phyloP scores from a whole-genome alignment of 352 stramenopile genomes.

The Pythium dissimile region DNA sequence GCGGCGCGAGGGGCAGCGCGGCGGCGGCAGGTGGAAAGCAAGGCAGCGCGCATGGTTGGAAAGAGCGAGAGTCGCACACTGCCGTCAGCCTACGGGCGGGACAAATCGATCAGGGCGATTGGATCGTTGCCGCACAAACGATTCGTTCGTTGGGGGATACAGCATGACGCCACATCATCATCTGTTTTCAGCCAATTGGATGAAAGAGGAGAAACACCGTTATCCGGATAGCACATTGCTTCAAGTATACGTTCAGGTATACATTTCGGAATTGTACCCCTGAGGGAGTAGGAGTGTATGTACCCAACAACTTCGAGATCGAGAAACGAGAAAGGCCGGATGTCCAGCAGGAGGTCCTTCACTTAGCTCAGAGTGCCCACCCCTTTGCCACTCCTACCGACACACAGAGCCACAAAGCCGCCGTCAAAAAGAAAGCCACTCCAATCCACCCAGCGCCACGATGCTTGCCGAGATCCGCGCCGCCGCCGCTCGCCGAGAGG shows the following conservation, averaged over 20 bases:
- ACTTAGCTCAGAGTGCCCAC: too few relatives aligned
- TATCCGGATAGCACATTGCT: background rate
- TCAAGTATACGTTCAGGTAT: slow-evolving; percentile 1
- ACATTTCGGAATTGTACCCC: slow-evolving; percentile 3
- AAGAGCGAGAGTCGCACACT: background rate
- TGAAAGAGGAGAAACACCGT: background rate
- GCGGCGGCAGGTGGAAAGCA: slow-evolving; percentile 19
- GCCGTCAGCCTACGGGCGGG: too few relatives aligned
- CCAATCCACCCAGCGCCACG: background rate
- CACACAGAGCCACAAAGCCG: background rate
- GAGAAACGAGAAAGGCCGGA: background rate
- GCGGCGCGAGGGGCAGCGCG: background rate
- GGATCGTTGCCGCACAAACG: background rate
- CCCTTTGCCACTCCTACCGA: background rate
- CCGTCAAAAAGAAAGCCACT: too few relatives aligned
- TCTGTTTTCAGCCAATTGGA: slow-evolving; percentile 1
- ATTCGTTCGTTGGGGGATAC: too few relatives aligned
- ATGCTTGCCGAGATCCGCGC: background rate
- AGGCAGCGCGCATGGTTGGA: slow-evolving; percentile 23
- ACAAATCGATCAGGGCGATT: too few relatives aligned
- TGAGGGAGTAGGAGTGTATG: too few relatives aligned
- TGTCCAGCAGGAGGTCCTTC: background rate
- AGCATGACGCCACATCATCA: too few relatives aligned
- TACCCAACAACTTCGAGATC: background rate
- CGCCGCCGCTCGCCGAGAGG: background rate